Percentiles rank a stretch among this genome's conserved stretches.
These are phyloP conservation scores for Litsea cubeba DNA, from an alignment of 164 flowering plant genomes.

Conservation along the genomic window DNA sequence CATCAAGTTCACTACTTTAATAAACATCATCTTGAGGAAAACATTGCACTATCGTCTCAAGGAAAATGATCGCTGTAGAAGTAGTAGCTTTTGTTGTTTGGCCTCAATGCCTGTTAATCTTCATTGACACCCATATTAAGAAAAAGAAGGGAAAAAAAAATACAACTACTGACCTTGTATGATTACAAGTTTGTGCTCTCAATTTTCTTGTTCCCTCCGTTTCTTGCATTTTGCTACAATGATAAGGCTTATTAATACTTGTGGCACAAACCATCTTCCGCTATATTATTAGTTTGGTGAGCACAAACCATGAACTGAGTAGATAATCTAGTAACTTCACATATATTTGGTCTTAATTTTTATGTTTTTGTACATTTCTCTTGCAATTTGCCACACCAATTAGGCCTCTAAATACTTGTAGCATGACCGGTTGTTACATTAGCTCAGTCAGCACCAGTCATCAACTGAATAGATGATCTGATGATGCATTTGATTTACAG, in stretches of 20 bases:
- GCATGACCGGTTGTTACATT: no score
- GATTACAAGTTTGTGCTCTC: no score
- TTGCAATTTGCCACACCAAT: neutral
- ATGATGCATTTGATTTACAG: no score
- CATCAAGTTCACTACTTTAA: neutral
- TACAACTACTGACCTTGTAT: neutral
- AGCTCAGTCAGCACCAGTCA: no score
- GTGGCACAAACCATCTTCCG: neutral
- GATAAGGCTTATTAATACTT: no score
- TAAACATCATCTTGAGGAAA: neutral
- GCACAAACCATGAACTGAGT: neutral
- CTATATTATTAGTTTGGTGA: neutral
- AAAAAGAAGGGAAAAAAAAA: neutral
- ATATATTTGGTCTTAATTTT: neutral
- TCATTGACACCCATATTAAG: no score
- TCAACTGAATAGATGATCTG: no score
- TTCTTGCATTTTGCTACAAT: neutral
- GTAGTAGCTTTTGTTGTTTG: no score
- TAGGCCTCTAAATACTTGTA: no score
- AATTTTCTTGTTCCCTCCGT: neutral
- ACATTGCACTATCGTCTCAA: neutral
- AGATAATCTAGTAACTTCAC: neutral
- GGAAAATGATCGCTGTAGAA: neutral
- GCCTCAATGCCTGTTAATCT: no score
- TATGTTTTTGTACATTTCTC: neutral